Percentiles rank a stretch among this genome's conserved stretches.
phyloP scores from a whole-genome alignment of 352 stramenopile genomes.

The Aphanomyces cochlioides region DNA sequence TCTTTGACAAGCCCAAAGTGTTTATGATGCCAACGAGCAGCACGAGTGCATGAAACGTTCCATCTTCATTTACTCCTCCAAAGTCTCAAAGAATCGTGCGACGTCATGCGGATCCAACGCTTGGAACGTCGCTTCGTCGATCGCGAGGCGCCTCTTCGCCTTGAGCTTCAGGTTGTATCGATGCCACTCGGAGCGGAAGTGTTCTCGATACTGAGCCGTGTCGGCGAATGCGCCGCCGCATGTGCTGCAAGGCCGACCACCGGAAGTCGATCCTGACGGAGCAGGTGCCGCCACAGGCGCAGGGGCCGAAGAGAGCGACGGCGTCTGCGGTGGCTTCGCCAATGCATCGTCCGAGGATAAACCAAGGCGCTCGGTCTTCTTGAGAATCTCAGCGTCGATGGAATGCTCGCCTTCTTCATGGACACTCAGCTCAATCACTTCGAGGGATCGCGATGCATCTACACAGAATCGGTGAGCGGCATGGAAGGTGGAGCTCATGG shows the following conservation, averaged over 20 bases:
- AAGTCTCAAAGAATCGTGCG: conserved; percentile 57
- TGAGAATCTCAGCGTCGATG: conserved; percentile 89
- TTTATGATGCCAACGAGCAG: conserved; percentile 48
- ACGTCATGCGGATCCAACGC: conserved; percentile 53
- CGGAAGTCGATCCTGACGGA: conserved; percentile 38
- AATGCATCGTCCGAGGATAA: background rate
- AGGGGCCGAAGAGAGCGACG: conserved; percentile 5
- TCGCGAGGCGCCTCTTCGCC: conserved; percentile 72
- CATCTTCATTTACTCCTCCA: conserved; percentile 40
- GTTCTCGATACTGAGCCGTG: conserved; percentile 83
- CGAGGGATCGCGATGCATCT: conserved; percentile 52
- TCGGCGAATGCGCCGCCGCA: conserved; percentile 90
- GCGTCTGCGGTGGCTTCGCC: conserved; percentile 12
- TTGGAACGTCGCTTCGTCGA: conserved; percentile 67
- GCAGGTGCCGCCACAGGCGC: conserved; percentile 12
- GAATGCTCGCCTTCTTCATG: conserved; percentile 88
- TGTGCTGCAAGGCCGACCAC: conserved; percentile 82
- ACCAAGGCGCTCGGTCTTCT: conserved; percentile 68
- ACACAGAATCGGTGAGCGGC: background rate
- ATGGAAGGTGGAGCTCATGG: background rate
- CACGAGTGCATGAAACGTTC: background rate
- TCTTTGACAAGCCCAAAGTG: conserved; percentile 84
- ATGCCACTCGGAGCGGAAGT: conserved; percentile 96
- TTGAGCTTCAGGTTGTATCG: conserved; percentile 97
- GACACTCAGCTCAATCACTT: conserved; percentile 92